Evolutionary conservation across 345 rosid species (phyloP), one percentile per base, ranked within the genome.

Genomic region (Nasturtium officinale): DNA sequence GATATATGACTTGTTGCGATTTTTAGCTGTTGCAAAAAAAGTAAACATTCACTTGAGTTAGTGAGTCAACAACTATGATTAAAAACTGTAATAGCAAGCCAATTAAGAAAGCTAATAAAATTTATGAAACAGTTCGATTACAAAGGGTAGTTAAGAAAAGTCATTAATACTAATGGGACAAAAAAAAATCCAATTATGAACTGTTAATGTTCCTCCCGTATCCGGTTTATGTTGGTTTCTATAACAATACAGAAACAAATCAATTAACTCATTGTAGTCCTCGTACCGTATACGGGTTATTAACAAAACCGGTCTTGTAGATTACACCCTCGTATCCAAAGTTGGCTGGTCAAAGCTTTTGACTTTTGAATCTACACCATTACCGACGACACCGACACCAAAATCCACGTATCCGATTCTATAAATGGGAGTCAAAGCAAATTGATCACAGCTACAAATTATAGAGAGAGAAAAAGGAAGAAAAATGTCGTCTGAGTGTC

Each of bases 401-500:
- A 42, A 32, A 38, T 26, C 26, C 25, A 29, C 52, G 7, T 53
- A 40, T 40, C 35, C 20, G 26, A 23, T 17, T 65, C 71, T 73
- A 73, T 73, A 73, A 33, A 73, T 45, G 3, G 16, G 47, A 65
- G 58, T 29, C 37, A 23, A 32, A 43, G 3, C 64, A 32, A 52
- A 43, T 10, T 53, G 38, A 72, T 63, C 47, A n/a, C 50, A 55
- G 56, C 10, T 32, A 32, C 56, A 72, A 48, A 11, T 7, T 29
- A 15, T 11, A 12, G 13, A 61, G 17, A 45, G 1, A 45, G 9
- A 43, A 43, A 45, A 1, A 45, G n/a, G 51, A 33, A 56, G 38
- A 12, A 29, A 63, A 13, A 74, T 74, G 78, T 65, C 78, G 56
- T 57, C 61, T 0, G n/a, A 48, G 2, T 74, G 78, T 48, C 53